phyloP scores from a whole-genome alignment of 257 asterid genomes.

The Gardenia jasminoides region DNA sequence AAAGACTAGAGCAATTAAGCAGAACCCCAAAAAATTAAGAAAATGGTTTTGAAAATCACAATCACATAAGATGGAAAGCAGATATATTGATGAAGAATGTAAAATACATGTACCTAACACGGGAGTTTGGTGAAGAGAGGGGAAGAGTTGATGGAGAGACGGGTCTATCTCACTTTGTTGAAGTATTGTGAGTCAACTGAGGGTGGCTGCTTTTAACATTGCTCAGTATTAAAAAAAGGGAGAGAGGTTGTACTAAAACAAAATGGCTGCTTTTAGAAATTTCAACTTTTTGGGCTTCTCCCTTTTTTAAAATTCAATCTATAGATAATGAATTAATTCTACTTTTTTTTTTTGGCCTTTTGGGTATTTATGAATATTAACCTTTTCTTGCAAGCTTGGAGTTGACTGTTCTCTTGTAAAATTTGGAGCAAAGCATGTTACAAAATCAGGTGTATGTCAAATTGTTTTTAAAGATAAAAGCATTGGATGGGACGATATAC shows the following conservation, averaged over 20 bases:
- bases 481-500: too few relatives aligned
- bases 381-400: not conserved
- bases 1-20: slow-evolving; percentile 9
- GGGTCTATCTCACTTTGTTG: slow-evolving; percentile 9
- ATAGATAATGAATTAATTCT: not conserved
- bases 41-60: slow-evolving; percentile 11
- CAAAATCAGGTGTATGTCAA: too few relatives aligned
- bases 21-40: slow-evolving; percentile 17
- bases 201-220: slow-evolving; percentile 12
- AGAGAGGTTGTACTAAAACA: not conserved
- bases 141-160: not conserved
- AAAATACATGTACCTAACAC: slow-evolving; percentile 3
- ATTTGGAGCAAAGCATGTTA: too few relatives aligned
- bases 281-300: not conserved
- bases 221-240: not conserved
- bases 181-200: slow-evolving; percentile 9
- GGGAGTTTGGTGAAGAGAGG: not conserved
- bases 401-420: too few relatives aligned
- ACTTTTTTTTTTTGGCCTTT: not conserved
- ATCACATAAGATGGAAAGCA: not conserved
- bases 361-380: not conserved
- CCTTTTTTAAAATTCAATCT: not conserved
- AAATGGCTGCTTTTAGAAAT: slow-evolving; percentile 6
- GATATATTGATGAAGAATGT: not conserved
- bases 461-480: too few relatives aligned